These are phyloP conservation scores for Aspergillus sp. DNA, from an alignment of 2,329 filamentous ascomycete genomes.

Conservation along the genomic window DNA sequence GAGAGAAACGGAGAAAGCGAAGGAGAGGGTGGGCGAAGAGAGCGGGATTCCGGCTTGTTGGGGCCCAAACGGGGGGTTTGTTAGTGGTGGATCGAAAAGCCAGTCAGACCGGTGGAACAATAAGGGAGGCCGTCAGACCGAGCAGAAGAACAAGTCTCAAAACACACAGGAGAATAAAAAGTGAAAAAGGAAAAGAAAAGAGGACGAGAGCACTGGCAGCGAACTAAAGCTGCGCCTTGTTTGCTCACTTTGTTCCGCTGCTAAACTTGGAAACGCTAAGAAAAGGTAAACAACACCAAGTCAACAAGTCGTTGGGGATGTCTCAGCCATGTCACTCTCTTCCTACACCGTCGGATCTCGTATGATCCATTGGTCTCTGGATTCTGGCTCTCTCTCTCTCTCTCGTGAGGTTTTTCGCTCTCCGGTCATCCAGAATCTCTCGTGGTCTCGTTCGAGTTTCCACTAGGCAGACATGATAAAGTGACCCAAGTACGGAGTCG, in stretches of 20 bases:
- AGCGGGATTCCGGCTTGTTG: no score
- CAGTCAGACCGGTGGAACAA: no score
- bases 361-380: not conserved
- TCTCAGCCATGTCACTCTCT: conserved; percentile 11
- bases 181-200: conserved; percentile 11
- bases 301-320: not conserved
- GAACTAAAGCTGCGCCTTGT: conserved; percentile 17
- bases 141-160: no score
- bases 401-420: no score
- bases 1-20: no score
- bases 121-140: no score
- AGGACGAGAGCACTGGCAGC: conserved; percentile 9
- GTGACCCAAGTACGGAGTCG: not conserved
- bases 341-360: not conserved
- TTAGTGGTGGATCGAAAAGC: no score
- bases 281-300: not conserved
- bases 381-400: no score
- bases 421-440: no score
- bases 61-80: no score
- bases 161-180: not conserved
- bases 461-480: not conserved
- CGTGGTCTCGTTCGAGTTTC: no score
- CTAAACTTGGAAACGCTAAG: conserved; percentile 24
- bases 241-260: conserved; percentile 21
- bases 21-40: no score